A percentile compares a stretch with the other conserved stretches of the same genome.
These are phyloP conservation scores for Metarhizium robertsii DNA, from an alignment of 2,329 filamentous ascomycete species.

Conservation along the genomic window DNA sequence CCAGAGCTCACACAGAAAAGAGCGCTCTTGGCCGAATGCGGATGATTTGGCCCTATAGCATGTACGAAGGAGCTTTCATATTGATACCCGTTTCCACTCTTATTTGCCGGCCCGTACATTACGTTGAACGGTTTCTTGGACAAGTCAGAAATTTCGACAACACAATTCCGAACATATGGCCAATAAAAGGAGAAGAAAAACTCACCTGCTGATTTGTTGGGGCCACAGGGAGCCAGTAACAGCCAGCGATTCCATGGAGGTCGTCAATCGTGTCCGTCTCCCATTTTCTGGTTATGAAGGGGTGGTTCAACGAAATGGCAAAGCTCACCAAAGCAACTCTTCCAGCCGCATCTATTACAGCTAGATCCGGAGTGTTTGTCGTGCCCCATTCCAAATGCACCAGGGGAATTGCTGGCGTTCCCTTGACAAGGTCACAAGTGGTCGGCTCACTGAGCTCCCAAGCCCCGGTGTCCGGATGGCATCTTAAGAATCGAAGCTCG, in stretches of 20 bases:
- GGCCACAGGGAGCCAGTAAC: constrained; percentile 71
- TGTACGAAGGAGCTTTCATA: constrained; percentile 60
- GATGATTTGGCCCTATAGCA: constrained; percentile 64
- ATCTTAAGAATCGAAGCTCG: constrained; percentile 63
- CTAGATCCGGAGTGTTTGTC: constrained; percentile 66
- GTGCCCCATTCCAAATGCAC: constrained; percentile 76
- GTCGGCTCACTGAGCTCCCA: constrained; percentile 74
- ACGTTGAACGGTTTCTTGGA: constrained; percentile 33
- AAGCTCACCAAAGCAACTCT: constrained; percentile 67
- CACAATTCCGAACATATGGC: background rate
- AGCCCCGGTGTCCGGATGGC: constrained; percentile 56
- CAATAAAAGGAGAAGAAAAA: background rate
- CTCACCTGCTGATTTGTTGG: constrained; percentile 32
- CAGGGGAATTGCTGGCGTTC: constrained; percentile 55
- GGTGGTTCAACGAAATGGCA: constrained; percentile 62
- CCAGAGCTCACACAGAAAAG: constrained; percentile 68
- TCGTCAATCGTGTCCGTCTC: constrained; percentile 65
- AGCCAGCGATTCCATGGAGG: constrained; percentile 67
- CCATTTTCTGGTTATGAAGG: constrained; percentile 52
- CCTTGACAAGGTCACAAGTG: constrained; percentile 49
- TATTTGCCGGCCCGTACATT: constrained; percentile 53
- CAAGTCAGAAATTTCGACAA: constrained; percentile 1
- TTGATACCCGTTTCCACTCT: constrained; percentile 52
- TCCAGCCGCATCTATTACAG: constrained; percentile 71
- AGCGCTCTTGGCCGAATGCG: constrained; percentile 59